Evolutionary conservation across 306 rosid species (phyloP), one percentile per base, ranked within the genome.

Genomic region (Glycine tomentella): DNA sequence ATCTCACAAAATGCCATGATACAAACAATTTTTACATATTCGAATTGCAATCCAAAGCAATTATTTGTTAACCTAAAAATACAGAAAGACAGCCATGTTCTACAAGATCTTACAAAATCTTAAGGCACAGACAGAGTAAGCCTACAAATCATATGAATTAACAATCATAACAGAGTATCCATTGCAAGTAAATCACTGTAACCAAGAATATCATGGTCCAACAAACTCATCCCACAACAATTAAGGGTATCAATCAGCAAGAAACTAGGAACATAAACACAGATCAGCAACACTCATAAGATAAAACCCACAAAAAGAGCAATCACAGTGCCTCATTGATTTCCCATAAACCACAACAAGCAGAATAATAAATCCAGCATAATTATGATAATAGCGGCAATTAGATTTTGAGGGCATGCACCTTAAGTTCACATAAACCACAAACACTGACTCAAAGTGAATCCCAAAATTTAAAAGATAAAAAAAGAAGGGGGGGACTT

Each of bases 201-300:
- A 50, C 36, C 64, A 80, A 66, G 69, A 51, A 40, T 9, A 80
- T 73, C 74, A 72, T 31, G 25, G 59, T 25, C 5, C 38, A 81
- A 72, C 31, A 25, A 25, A 25, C 31, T 25, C 31, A 25, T 2
- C 31, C 31, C 31, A 25, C 31, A 25, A 25, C 53, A 72, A 62
- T 61, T 16, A 69, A 52, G 63, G 16, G 49, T 52, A 44, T 61
- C 6, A 49, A 73, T 38, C 67, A 69, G 45, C 8, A 65, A 71
- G 8, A 17, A 76, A 45, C 15, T 17, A 74, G 8, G 31, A 44
- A 55, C 11, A 66, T 12, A 62, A 65, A 38, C 20, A 42, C 56
- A 57, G 72, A 87, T 80, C 83, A 78, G 49, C 68, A 69, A 72
- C 45, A 64, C n/a, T 3, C 44, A 63, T 64, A 25, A 59, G 48